Evolutionary conservation across 2,329 filamentous ascomycete genomes (phyloP).

Genomic region (Neopestalotiopsis sp.): DNA sequence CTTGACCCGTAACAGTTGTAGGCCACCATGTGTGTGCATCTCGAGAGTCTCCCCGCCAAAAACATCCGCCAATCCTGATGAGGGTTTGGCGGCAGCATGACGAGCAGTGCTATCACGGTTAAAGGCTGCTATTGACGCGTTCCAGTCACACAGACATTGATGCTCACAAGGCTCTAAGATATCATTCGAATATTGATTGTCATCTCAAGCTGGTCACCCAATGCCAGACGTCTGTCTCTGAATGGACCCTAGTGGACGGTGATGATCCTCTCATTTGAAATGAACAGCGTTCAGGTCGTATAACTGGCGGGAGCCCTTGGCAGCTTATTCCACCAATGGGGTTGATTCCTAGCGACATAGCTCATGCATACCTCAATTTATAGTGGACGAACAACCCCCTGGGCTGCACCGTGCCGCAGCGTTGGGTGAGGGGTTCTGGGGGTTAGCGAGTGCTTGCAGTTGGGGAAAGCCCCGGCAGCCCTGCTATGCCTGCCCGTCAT

Average conservation of each 20-base stretch:
- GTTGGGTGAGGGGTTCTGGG: background rate
- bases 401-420: background rate
- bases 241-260: background rate
- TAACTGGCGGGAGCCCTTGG: constrained; percentile 13
- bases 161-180: no score
- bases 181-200: background rate
- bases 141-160: no score
- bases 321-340: constrained; percentile 14
- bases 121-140: no score
- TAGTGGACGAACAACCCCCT: background rate
- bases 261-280: constrained; percentile 7
- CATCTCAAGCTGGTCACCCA: background rate
- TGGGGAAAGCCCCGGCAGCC: constrained; percentile 5
- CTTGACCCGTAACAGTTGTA: no score
- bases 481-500: background rate
- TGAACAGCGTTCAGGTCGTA: constrained; percentile 2
- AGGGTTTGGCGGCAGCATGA: no score
- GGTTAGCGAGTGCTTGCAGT: background rate
- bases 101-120: no score
- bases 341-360: background rate
- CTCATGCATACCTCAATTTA: background rate
- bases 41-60: no score
- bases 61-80: no score
- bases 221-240: background rate
- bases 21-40: no score